Base-by-base conservation (phyloP, 2,329 filamentous ascomycete species). In the Stagonosporopsis cucurbitacearum region DNA sequence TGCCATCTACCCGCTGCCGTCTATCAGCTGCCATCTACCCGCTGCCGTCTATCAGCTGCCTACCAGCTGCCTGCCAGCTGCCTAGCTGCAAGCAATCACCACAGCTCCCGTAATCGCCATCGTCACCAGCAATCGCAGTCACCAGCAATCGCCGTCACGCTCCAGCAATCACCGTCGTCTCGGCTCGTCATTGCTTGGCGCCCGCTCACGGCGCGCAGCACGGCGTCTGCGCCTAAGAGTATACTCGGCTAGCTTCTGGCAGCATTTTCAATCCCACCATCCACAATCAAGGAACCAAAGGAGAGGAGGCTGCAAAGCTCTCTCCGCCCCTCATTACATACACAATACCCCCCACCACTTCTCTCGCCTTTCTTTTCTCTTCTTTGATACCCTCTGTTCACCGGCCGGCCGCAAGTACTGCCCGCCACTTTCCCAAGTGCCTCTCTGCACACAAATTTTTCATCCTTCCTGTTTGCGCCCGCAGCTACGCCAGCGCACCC, bases 401-500 rank as follows among this genome's bases (percentile, higher is more conserved):
- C 66, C 72, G 77, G 67, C 72, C 75, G 60, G 78, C 80, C 76
- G 79, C 80, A 79, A 80, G 78, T 66, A 78, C 79, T 80, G 78
- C 74, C 63, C 65, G 75, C 73, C 69, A 68, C 54, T 69, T 70
- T 62, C 65, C 63, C 66, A 72, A 74, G 64, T 62, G 67, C 57
- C 40, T 72, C 65, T 82, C 69, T 77, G 80, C 60, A 41, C 50
- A 59, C 56, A 65, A 58, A 65, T 60, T 70, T 64, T 65, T 60
- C 77, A 77, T 80, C 63, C 59, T 53, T 44, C 37, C 54, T 52
- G 23, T 60, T 57, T 57, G 67, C 63, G 59, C 66, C 33, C 81
- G 83, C 68, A 75, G 76, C 62, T 86, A 84, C 81, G 82, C 84
- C 57, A 82, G 80, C 67, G 81, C 83, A 74, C 63, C 63, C 60